Conservation (phyloP, 192 early-diverging fungal species). For the Backusella tuberculispora region DNA sequence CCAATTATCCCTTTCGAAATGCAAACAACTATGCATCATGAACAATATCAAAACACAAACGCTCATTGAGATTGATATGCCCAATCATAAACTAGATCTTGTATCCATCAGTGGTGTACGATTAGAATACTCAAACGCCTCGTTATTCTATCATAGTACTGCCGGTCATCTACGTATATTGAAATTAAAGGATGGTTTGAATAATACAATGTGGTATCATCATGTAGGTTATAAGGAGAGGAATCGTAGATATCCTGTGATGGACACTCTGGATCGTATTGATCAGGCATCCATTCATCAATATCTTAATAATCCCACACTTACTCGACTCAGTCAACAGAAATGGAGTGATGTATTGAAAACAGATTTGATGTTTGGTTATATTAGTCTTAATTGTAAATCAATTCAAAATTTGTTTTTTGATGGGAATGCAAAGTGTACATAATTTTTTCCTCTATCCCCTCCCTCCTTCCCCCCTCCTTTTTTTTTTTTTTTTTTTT, state of each 20-base stretch:
- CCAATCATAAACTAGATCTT: neutral
- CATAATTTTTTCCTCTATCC: neutral
- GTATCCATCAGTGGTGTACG: neutral
- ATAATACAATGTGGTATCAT: neutral
- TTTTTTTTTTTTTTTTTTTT: no score
- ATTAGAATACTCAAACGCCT: neutral
- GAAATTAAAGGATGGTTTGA: neutral
- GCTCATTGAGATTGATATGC: neutral
- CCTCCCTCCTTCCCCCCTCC: no score
- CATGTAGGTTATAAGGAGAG: neutral
- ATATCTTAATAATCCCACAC: neutral
- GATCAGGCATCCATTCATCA: neutral
- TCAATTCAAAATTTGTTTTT: neutral
- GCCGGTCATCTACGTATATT: neutral
- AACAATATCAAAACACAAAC: neutral
- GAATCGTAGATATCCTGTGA: neutral
- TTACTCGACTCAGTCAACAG: neutral
- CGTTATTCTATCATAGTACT: neutral
- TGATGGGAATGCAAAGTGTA: neutral
- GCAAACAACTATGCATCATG: neutral
- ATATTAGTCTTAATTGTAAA: neutral
- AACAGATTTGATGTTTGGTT: slow-evolving; percentile 1
- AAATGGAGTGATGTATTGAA: neutral
- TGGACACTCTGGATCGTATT: neutral
- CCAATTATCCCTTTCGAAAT: neutral